Evolutionary conservation across 768 basidiomycete genomes (phyloP), one percentile per base, ranked within the genome.

Genomic region (Hortiboletus campestris): DNA sequence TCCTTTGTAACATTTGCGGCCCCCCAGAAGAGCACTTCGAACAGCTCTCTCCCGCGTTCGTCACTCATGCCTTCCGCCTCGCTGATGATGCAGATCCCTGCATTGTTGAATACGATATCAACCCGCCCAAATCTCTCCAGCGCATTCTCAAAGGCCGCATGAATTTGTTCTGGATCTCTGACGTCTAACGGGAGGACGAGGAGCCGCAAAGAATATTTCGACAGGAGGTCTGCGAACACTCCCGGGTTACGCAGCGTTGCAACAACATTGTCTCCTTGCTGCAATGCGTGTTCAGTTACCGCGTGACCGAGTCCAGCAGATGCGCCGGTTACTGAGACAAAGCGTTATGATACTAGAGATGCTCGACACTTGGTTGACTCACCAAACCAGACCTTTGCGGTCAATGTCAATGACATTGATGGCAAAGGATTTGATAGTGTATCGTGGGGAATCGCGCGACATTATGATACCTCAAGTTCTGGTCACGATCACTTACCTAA

Each of bases 101-200:
- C 79, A 55, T 80, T 81, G 59, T 75, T 79, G 57, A 76, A 72
- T 6, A 80, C 78, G 46, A 80, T 63, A 49, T 80, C 80, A 16
- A 79, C 58, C 31, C 73, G 65, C 6, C 76, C 78, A 62, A 79
- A 80, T 14, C 58, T 60, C 29, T 67, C 62, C 39, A 72, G 56
- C 0, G 73, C 71, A 43, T 59, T 55, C 14, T 57, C 60, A 55
- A 80, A 81, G 0, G 71, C 76, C 7, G 60, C 59, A 10, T 36
- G 57, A 47, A 78, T 72, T 4, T 76, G 70, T 14, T 59, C 55
- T 2, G 53, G 56, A 20, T 61, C 55, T 20, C 65, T 71, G 39
- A 80, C 77, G 51, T 82, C 78, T 42, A 78, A 63, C 38, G 66
- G 64, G 57, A 78, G 59, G 48, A 75, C 53, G 56, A 78, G 67